Percentiles rank a stretch among this genome's conserved stretches.
phyloP scores from a whole-genome alignment of 1,139 yeast species.

The Candida gigantensis region DNA sequence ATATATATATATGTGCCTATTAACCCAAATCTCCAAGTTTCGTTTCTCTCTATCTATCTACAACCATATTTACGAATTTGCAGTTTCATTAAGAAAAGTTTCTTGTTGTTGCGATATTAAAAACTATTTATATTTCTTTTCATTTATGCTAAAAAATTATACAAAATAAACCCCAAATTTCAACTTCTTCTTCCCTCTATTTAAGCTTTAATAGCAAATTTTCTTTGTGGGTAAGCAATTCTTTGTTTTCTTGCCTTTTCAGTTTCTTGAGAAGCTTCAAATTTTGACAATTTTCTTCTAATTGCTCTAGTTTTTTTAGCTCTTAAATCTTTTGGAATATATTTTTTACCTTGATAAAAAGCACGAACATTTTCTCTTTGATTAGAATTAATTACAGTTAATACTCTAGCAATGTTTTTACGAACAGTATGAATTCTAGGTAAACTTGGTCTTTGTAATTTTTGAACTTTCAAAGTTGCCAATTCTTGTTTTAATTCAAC shows the following conservation, averaged over 20 bases:
- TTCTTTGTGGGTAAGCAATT: slow-evolving; percentile 97
- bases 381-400: slow-evolving; percentile 94
- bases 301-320: slow-evolving; percentile 99
- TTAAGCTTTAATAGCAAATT: slow-evolving; percentile 98
- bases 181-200: neutral
- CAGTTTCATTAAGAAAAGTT: too few relatives aligned
- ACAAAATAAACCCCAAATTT: slow-evolving; percentile 4
- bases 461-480: slow-evolving; percentile 95
- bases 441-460: slow-evolving; percentile 85
- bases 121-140: slow-evolving; percentile 7
- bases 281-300: slow-evolving; percentile 93
- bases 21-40: slow-evolving; percentile 1
- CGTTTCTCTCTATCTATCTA: neutral
- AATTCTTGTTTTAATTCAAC: slow-evolving; percentile 96
- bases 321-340: slow-evolving; percentile 98
- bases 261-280: slow-evolving; percentile 81
- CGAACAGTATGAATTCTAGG: slow-evolving; percentile 96
- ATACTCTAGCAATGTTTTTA: slow-evolving; percentile 97
- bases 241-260: slow-evolving; percentile 89
- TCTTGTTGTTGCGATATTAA: too few relatives aligned
- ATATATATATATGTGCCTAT: too few relatives aligned
- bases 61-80: too few relatives aligned
- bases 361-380: slow-evolving; percentile 96
- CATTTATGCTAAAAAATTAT: slow-evolving; percentile 7
- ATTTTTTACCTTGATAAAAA: slow-evolving; percentile 95